Evolutionary conservation across 2,329 filamentous ascomycete genomes (phyloP).

Genomic region (Arthroderma sp.): DNA sequence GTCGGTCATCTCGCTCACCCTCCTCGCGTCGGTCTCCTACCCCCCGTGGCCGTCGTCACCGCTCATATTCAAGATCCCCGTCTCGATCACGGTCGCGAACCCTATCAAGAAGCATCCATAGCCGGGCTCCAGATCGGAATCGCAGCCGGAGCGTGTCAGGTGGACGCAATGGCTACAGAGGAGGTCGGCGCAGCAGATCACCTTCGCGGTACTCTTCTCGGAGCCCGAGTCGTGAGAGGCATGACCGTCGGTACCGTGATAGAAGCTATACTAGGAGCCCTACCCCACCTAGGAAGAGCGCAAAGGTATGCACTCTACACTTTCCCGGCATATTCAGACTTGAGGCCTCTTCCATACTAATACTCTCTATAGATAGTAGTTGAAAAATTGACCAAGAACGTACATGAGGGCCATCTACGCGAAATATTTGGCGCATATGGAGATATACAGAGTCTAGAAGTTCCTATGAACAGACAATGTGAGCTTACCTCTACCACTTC

Average conservation of each 20-base stretch:
- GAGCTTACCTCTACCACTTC: slow-evolving; percentile 22
- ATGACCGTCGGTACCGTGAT: slow-evolving; percentile 25
- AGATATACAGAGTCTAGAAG: slow-evolving; percentile 69
- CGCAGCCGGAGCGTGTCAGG: neutral
- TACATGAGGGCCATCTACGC: slow-evolving; percentile 72
- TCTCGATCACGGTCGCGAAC: slow-evolving; percentile 3
- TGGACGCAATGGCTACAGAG: slow-evolving; percentile 15
- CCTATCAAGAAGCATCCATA: slow-evolving; percentile 1
- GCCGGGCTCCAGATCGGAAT: neutral
- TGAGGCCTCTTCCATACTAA: neutral
- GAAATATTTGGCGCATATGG: slow-evolving; percentile 92
- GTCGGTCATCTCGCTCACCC: slow-evolving; percentile 12
- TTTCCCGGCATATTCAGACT: neutral
- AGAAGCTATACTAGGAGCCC: slow-evolving; percentile 24
- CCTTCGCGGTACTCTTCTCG: slow-evolving; percentile 15
- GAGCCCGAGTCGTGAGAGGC: slow-evolving; percentile 29
- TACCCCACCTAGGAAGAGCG: slow-evolving; percentile 19
- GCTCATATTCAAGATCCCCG: slow-evolving; percentile 12
- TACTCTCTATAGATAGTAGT: slow-evolving; percentile 63
- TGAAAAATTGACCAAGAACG: slow-evolving; percentile 89
- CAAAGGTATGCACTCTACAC: slow-evolving; percentile 20
- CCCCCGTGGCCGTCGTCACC: slow-evolving; percentile 10
- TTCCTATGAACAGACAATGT: slow-evolving; percentile 83
- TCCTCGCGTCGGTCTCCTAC: slow-evolving; percentile 18
- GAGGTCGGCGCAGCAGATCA: slow-evolving; percentile 9